phyloP scores from a whole-genome alignment of 106 monocot genomes.

The Triglochin maritima region DNA sequence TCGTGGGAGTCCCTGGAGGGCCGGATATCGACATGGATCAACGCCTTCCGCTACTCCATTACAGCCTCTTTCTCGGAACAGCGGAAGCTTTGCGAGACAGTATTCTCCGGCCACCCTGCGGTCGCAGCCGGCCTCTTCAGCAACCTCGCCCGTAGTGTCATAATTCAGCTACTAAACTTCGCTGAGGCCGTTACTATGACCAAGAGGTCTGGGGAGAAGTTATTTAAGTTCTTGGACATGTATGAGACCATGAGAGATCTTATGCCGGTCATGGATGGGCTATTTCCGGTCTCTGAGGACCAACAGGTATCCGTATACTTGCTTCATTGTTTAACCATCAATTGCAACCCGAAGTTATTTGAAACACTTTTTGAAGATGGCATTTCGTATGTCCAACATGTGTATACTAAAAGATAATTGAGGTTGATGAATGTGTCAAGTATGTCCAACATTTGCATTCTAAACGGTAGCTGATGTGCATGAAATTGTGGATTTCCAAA shows the following conservation, averaged over 20 bases:
- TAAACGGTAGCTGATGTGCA: too few species aligned
- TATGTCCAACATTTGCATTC: too few species aligned
- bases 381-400: too few species aligned
- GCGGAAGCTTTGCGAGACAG: slow-evolving; percentile 27
- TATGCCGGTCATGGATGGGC: slow-evolving; percentile 17
- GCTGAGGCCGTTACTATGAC: slow-evolving; percentile 46
- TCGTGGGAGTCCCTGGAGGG: slow-evolving; percentile 38
- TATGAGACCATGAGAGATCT: slow-evolving; percentile 51
- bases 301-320: background rate
- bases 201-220: slow-evolving; percentile 56
- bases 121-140: slow-evolving; percentile 24
- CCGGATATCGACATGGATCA: slow-evolving; percentile 40
- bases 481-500: too few species aligned
- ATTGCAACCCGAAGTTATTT: background rate
- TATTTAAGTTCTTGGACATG: slow-evolving; percentile 74
- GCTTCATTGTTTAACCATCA: background rate
- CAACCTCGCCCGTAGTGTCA: slow-evolving; percentile 25
- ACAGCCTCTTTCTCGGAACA: slow-evolving; percentile 21
- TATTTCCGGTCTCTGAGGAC: slow-evolving; percentile 11
- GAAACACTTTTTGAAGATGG: too few species aligned
- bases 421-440: too few species aligned
- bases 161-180: slow-evolving; percentile 49
- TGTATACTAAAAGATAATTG: too few species aligned
- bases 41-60: slow-evolving; percentile 22
- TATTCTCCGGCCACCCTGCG: slow-evolving; percentile 19